Evolutionary conservation across 1,284 basidiomycete genomes (phyloP).

Genomic region (Apiotrichum akiyoshidainum): DNA sequence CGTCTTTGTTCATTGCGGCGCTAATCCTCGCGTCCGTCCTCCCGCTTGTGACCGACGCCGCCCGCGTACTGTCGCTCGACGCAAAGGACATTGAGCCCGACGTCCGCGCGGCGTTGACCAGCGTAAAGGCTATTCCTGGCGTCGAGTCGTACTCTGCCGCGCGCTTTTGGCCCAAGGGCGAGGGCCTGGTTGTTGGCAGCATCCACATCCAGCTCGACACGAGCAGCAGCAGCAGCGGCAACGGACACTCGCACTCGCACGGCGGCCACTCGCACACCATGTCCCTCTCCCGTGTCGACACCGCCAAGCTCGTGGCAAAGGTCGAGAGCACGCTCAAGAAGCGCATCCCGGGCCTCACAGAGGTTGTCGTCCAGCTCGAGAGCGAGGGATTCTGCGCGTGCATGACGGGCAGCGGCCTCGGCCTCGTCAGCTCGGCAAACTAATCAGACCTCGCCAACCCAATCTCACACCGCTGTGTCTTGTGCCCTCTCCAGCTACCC

Average conservation of each 20-base stretch:
- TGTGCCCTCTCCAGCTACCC: no score
- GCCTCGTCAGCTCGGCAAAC: no score
- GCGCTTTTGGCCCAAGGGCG: conserved; percentile 95
- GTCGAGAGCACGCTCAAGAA: conserved; percentile 66
- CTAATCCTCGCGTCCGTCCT: conserved; percentile 93
- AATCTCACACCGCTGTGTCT: no score
- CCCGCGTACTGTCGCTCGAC: conserved; percentile 82
- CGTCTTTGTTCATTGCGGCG: conserved; percentile 91
- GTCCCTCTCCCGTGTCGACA: conserved; percentile 40
- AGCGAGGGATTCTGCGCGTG: conserved; percentile 51
- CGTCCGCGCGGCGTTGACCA: conserved; percentile 69
- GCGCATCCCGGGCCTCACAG: conserved; percentile 72
- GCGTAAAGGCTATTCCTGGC: conserved; percentile 71
- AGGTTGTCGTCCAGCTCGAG: conserved; percentile 81
- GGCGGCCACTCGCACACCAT: no score
- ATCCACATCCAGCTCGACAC: conserved; percentile 75
- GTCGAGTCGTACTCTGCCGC: conserved; percentile 74
- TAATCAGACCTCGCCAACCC: no score
- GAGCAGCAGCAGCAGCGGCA: background rate
- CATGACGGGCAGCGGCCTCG: conserved; percentile 50
- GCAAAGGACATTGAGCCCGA: conserved; percentile 64
- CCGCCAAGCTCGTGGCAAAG: conserved; percentile 66
- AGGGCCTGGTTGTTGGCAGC: conserved; percentile 76
- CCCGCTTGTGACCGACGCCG: conserved; percentile 90
- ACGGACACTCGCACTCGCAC: background rate